phyloP scores from a whole-genome alignment of 768 basidiomycete genomes.

The Lactarius trivialis region DNA sequence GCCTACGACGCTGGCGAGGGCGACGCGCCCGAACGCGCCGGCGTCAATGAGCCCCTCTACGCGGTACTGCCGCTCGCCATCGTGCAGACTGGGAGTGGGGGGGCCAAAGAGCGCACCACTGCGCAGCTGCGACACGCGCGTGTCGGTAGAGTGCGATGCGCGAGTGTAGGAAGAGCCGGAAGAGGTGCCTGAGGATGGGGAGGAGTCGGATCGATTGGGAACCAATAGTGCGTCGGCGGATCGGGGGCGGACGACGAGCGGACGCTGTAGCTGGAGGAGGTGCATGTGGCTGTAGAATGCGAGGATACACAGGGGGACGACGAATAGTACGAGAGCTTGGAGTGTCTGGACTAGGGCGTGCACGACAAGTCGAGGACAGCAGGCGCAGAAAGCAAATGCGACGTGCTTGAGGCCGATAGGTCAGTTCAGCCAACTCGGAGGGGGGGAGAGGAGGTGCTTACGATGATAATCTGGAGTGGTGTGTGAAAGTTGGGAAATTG shows the following conservation, averaged over 20 bases:
- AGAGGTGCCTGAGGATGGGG: neutral
- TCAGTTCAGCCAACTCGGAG: neutral
- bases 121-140: neutral
- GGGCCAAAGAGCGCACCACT: neutral
- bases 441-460: neutral
- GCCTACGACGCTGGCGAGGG: constrained; percentile 2
- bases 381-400: neutral
- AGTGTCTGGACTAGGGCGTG: neutral
- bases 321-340: constrained; percentile 2
- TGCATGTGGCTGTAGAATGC: constrained; percentile 1
- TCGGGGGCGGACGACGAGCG: neutral
- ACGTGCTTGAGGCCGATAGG: neutral
- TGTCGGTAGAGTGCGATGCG: neutral
- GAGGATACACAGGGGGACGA: constrained; percentile 1
- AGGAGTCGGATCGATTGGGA: too few relatives aligned
- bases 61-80: constrained; percentile 1
- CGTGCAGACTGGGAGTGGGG: neutral
- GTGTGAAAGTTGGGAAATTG: neutral
- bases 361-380: neutral
- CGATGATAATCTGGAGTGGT: neutral
- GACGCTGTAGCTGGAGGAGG: neutral
- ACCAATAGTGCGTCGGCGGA: neutral
- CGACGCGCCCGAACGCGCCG: constrained; percentile 16
- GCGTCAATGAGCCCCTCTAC: constrained; percentile 14
- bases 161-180: neutral